Evolutionary conservation across 2,329 filamentous ascomycete genomes (phyloP).

Genomic region (Plectosphaerella cucumerina): DNA sequence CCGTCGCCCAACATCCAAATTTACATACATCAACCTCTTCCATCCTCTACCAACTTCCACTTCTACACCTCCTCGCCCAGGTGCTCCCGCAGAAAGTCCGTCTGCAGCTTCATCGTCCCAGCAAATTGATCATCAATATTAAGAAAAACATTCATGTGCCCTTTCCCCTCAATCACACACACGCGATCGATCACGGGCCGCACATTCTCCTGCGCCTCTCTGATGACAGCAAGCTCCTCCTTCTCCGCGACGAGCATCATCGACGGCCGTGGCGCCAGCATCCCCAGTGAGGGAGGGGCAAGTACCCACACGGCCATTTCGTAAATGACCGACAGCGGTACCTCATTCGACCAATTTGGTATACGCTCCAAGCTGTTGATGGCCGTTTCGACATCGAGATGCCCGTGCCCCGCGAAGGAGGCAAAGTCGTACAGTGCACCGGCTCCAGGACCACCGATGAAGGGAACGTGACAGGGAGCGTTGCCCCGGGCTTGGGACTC

Average conservation of each 20-base stretch:
- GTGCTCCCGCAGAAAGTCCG: too few species aligned
- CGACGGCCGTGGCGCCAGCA: slow-evolving; percentile 12
- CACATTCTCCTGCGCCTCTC: neutral
- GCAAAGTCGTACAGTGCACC: slow-evolving; percentile 6
- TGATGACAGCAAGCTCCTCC: slow-evolving; percentile 13
- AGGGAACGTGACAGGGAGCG: slow-evolving; percentile 27
- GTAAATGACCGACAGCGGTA: neutral
- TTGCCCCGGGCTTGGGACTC: slow-evolving; percentile 33
- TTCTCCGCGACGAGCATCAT: slow-evolving; percentile 22
- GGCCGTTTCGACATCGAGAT: too few species aligned
- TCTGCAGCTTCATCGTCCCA: too few species aligned
- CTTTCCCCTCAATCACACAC: slow-evolving; percentile 9
- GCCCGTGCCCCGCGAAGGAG: too few species aligned
- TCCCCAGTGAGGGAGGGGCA: slow-evolving; percentile 6
- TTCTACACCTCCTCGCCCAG: too few species aligned
- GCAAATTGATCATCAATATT: too few species aligned
- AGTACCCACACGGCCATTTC: slow-evolving; percentile 7
- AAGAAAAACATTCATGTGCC: slow-evolving; percentile 13
- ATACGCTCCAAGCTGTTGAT: too few species aligned
- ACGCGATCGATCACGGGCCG: neutral
- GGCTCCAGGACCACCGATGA: slow-evolving; percentile 18
- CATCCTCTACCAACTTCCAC: too few species aligned
- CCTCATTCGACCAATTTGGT: too few species aligned
- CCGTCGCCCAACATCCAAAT: too few species aligned
- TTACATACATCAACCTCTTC: too few species aligned